Evolutionary conservation across 2,329 filamentous ascomycete genomes (phyloP).

Genomic region (Annulohypoxylon truncatum): DNA sequence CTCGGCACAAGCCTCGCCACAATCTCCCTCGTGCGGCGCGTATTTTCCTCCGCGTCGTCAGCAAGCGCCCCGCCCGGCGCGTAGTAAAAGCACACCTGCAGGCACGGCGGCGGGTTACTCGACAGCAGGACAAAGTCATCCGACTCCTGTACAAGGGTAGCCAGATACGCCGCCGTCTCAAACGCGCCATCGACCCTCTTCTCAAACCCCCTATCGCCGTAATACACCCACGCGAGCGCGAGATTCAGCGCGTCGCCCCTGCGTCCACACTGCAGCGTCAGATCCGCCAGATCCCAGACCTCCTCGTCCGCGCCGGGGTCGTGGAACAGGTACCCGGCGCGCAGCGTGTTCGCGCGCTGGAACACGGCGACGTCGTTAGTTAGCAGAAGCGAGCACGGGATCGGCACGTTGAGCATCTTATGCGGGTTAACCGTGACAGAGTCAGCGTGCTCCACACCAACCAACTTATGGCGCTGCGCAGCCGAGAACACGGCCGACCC

Average conservation of each 20-base stretch:
- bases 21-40: slow-evolving; percentile 61
- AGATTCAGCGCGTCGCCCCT: slow-evolving; percentile 88
- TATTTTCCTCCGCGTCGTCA: slow-evolving; percentile 59
- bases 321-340: slow-evolving; percentile 88
- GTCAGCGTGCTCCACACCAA: slow-evolving; percentile 79
- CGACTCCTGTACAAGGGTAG: slow-evolving; percentile 64
- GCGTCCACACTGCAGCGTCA: slow-evolving; percentile 93
- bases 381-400: slow-evolving; percentile 92
- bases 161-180: slow-evolving; percentile 75
- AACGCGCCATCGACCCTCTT: slow-evolving; percentile 79
- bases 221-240: slow-evolving; percentile 89
- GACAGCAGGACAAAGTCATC: slow-evolving; percentile 77
- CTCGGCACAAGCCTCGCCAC: slow-evolving; percentile 60
- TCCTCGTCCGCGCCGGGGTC: slow-evolving; percentile 54
- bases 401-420: slow-evolving; percentile 94
- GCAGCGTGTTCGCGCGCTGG: slow-evolving; percentile 84
- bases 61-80: slow-evolving; percentile 66
- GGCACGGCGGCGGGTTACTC: slow-evolving; percentile 81
- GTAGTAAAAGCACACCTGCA: slow-evolving; percentile 97
- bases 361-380: slow-evolving; percentile 80
- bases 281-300: slow-evolving; percentile 88
- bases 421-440: slow-evolving; percentile 92
- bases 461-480: slow-evolving; percentile 71
- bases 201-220: slow-evolving; percentile 80
- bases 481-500: slow-evolving; percentile 81